Conservation (phyloP, 202 grass and related monocot species). For the Alloteropsis angusta region DNA sequence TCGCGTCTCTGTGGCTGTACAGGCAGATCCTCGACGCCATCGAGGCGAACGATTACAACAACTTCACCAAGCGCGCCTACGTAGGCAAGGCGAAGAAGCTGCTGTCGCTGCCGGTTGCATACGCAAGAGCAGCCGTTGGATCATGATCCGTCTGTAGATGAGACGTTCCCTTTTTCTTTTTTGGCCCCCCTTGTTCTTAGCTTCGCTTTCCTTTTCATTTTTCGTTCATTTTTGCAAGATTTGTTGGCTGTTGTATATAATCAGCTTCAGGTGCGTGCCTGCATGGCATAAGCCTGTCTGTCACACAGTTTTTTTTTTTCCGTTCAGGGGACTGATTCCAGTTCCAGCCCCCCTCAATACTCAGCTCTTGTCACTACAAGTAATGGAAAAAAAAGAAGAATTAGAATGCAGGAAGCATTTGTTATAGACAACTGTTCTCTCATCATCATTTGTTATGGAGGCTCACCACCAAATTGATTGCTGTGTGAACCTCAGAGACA, state of each 20-base stretch:
- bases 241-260: slow-evolving; percentile 31
- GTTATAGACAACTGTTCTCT: background rate
- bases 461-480: background rate
- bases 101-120: slow-evolving; percentile 52
- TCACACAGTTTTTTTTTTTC: background rate
- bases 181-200: no score
- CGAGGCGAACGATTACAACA: slow-evolving; percentile 88
- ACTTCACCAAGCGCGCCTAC: slow-evolving; percentile 84
- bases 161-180: background rate
- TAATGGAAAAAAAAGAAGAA: background rate
- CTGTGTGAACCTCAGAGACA: background rate
- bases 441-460: background rate
- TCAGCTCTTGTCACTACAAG: background rate
- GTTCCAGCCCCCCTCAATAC: background rate
- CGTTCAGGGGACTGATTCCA: background rate
- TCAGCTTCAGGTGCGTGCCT: slow-evolving; percentile 19
- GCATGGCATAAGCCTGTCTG: background rate
- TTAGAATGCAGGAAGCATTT: background rate
- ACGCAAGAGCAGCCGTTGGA: slow-evolving; percentile 48
- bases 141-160: slow-evolving; percentile 18
- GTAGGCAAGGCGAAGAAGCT: slow-evolving; percentile 83
- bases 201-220: background rate
- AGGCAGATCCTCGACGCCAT: slow-evolving; percentile 84
- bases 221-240: background rate
- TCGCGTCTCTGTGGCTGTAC: slow-evolving; percentile 66